Percentiles rank a stretch among this genome's conserved stretches.
These are phyloP conservation scores for Annulohypoxylon nitens DNA, from an alignment of 495 filamentous ascomycete genomes.

Conservation along the genomic window DNA sequence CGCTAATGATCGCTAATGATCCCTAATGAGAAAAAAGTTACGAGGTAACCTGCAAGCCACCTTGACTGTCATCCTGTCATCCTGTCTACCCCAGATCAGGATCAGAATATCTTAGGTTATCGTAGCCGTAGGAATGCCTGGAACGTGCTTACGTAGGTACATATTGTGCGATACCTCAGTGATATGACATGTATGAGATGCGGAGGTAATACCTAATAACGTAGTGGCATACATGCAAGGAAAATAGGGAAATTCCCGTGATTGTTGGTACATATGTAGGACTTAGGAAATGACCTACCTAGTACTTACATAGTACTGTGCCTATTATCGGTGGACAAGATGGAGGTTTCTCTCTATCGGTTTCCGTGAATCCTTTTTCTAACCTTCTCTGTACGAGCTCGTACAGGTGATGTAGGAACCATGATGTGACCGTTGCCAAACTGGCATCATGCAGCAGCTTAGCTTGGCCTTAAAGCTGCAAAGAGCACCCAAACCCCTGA, in stretches of 20 bases:
- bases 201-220: conserved; percentile 25
- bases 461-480: conserved; percentile 20
- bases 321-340: not conserved
- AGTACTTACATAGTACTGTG: not conserved
- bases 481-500: conserved; percentile 21
- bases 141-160: conserved; percentile 20
- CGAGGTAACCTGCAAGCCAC: conserved; percentile 33
- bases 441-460: conserved; percentile 28
- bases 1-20: conserved; percentile 22
- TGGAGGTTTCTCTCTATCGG: not conserved
- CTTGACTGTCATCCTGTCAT: conserved; percentile 9
- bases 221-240: conserved; percentile 19
- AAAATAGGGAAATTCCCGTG: not conserved
- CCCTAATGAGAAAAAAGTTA: conserved; percentile 28
- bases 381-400: conserved; percentile 11
- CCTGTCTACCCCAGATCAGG: conserved; percentile 36
- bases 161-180: not conserved
- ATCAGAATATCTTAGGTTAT: conserved; percentile 26
- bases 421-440: conserved; percentile 36
- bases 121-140: conserved; percentile 25
- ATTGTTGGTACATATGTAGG: not conserved
- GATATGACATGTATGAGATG: conserved; percentile 17
- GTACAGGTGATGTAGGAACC: conserved; percentile 22
- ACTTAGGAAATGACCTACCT: conserved; percentile 1
- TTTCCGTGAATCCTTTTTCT: not conserved